Conservation (phyloP, 805 yeast species). For the Sugiyamaella smithiae region DNA sequence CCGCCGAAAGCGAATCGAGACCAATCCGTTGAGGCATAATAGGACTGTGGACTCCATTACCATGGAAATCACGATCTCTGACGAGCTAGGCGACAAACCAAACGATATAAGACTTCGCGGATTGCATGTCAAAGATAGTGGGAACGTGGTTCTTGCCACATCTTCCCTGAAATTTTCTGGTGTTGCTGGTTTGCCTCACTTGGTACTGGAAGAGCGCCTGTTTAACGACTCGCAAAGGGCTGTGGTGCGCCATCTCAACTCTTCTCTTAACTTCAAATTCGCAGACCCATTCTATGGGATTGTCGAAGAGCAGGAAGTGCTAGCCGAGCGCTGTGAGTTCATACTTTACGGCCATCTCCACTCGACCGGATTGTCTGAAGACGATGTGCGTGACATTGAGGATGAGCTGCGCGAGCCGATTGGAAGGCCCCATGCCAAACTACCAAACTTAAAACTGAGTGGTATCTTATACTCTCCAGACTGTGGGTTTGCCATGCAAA, state of each 20-base stretch:
- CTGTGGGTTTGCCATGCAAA: constrained; percentile 61
- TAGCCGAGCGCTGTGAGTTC: constrained; percentile 64
- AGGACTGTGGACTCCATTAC: constrained; percentile 15
- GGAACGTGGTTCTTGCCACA: constrained; percentile 33
- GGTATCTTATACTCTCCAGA: constrained; percentile 83
- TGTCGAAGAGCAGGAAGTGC: constrained; percentile 44
- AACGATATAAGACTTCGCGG: constrained; percentile 33
- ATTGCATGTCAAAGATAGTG: constrained; percentile 34
- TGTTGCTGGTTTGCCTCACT: constrained; percentile 31
- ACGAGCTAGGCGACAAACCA: constrained; percentile 22
- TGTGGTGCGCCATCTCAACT: constrained; percentile 35
- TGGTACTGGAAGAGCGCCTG: constrained; percentile 59
- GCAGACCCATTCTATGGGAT: constrained; percentile 61
- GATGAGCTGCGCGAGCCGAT: constrained; percentile 66
- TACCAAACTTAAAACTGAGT: constrained; percentile 56
- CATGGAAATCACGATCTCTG: constrained; percentile 18
- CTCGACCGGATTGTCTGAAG: constrained; percentile 52
- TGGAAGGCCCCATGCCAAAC: constrained; percentile 67
- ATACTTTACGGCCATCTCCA: constrained; percentile 65
- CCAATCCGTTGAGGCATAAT: background rate
- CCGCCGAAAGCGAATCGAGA: constrained; percentile 5
- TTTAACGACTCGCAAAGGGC: constrained; percentile 60
- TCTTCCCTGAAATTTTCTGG: constrained; percentile 36
- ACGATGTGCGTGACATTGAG: constrained; percentile 62
- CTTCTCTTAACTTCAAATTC: constrained; percentile 43